Evolutionary conservation across 805 yeast species (phyloP).

Genomic region (Wickerhamiella sorbophila): DNA sequence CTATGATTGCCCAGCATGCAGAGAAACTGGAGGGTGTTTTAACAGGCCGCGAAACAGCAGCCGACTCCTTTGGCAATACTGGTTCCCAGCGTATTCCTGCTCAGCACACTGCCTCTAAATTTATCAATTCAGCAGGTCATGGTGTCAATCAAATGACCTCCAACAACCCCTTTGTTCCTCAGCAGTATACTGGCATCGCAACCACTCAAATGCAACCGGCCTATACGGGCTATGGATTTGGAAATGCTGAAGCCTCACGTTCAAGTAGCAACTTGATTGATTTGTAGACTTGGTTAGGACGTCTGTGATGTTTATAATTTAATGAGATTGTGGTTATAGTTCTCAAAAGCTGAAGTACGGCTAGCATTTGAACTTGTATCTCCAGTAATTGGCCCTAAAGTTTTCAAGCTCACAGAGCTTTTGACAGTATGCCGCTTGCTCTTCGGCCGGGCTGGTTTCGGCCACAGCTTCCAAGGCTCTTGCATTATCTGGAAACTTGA

Average conservation of each 20-base stretch:
- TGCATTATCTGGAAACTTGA: not conserved
- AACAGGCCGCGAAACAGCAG: constrained; percentile 50
- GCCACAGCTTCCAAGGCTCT: not conserved
- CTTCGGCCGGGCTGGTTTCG: too few relatives aligned
- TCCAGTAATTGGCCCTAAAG: not conserved
- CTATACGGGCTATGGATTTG: constrained; percentile 90
- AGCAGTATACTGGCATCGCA: constrained; percentile 57
- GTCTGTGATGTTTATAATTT: too few relatives aligned
- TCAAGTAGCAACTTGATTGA: constrained; percentile 24
- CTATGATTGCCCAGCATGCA: constrained; percentile 31
- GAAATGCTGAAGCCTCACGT: constrained; percentile 42
- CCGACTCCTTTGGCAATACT: constrained; percentile 85
- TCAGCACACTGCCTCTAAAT: constrained; percentile 73
- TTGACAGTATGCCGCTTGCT: too few relatives aligned
- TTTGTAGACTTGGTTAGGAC: constrained; percentile 12
- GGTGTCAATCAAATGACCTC: constrained; percentile 23
- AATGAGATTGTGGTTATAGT: not conserved
- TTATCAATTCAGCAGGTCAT: constrained; percentile 79
- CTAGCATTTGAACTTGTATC: too few relatives aligned
- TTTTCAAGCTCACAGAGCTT: not conserved
- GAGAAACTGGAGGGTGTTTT: constrained; percentile 1
- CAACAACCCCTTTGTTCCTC: constrained; percentile 46
- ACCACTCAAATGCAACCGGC: constrained; percentile 58
- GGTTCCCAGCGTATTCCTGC: constrained; percentile 81
- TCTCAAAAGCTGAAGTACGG: not conserved